These are phyloP conservation scores for Saccharomycopsis amapae DNA, from an alignment of 805 yeast genomes.

Conservation along the genomic window DNA sequence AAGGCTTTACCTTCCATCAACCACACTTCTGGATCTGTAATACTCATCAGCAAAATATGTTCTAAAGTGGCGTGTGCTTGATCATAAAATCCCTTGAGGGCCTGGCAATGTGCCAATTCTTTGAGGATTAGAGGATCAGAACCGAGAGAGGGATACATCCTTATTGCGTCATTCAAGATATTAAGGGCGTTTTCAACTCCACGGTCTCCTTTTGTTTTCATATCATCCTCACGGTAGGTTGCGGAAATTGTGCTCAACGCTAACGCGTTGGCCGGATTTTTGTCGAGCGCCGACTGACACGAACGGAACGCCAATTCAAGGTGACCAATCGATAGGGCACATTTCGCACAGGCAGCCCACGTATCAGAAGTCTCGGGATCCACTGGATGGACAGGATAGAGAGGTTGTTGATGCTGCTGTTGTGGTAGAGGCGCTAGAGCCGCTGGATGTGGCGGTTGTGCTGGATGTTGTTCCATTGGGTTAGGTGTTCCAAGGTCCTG, in stretches of 20 bases:
- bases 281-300: slow-evolving; percentile 37
- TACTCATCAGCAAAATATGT: slow-evolving; percentile 34
- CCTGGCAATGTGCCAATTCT: slow-evolving; percentile 47
- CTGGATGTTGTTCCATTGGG: not conserved
- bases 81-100: slow-evolving; percentile 39
- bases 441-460: not conserved
- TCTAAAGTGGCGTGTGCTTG: slow-evolving; percentile 45
- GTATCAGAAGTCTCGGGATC: slow-evolving; percentile 18
- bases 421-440: not conserved
- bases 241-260: slow-evolving; percentile 41
- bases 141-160: slow-evolving; percentile 32
- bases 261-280: slow-evolving; percentile 33
- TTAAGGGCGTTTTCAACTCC: slow-evolving; percentile 38
- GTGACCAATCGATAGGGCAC: slow-evolving; percentile 18
- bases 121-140: slow-evolving; percentile 37
- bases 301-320: slow-evolving; percentile 36
- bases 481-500: slow-evolving; percentile 12
- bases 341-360: slow-evolving; percentile 20
- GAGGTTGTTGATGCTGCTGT: not conserved
- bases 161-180: slow-evolving; percentile 34
- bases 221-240: slow-evolving; percentile 35
- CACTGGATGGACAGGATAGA: not conserved
- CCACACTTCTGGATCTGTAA: slow-evolving; percentile 41
- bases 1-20: slow-evolving; percentile 43
- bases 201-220: slow-evolving; percentile 31